Base-by-base conservation (phyloP, 257 asterid species). In the Ilex aquifolium region DNA sequence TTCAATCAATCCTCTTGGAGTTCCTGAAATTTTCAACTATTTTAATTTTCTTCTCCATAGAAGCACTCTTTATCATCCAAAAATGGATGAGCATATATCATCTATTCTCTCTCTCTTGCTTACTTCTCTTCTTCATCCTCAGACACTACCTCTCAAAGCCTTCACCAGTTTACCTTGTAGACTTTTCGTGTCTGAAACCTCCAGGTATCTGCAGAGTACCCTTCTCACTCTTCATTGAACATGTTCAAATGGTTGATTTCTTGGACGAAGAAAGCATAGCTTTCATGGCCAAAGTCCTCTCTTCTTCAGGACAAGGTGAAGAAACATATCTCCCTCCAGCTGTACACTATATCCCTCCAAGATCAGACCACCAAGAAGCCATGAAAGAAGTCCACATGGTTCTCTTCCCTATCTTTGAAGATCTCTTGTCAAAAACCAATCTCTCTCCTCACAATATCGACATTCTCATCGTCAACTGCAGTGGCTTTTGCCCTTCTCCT, bases 401-500 rank as follows among this genome's bases (percentile, higher is more conserved):
- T 8, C 90, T 91, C 5, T 91, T 80, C 74, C 87, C 95, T 0
- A 79, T 84, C 1, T 72, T 91, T 17, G 69, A 78, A 44, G 69
- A 85, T 56, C 81, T 91, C 2, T 32, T 91, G 10, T 59, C 75
- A 4, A 84, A 82, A 65, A 80, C 95, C n/a, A 60, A 70, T 8
- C 67, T 72, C 6, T 44, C 74, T 0, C 80, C 92, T 0, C 1
- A 49, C 0, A 88, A 88, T 0, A 79, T 91, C 56, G 96, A 91
- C 60, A 32, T 84, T 9, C 79, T 91, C 11, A 86, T 91, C 13
- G 95, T 88, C 40, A 91, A 91, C 73, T 91, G 96, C 80, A 91
- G 98, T 50, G 96, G 96, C 3, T 91, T 88, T 64, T 88, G 96
- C 70, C 96, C 98, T 0, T 14, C 67, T 14, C 98, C 98, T 0